Conservation (phyloP, 345 rosid species). For the Citrus glauca region DNA sequence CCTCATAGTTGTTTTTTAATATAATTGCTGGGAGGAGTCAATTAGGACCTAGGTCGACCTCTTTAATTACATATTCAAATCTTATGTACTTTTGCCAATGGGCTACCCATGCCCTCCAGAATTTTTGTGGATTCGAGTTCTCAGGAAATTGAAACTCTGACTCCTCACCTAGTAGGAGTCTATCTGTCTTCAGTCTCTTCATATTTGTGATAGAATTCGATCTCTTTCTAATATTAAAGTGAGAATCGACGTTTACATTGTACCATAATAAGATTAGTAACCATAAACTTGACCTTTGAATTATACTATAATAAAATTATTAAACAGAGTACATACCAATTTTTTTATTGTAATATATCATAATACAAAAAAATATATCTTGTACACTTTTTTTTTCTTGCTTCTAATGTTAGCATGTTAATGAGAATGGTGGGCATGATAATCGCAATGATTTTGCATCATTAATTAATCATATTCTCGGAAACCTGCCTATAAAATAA, state of each 20-base stretch:
- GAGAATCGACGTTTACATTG: accelerated
- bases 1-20: not conserved
- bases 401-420: not conserved
- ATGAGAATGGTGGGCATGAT: no score
- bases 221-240: no score
- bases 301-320: no score
- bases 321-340: no score
- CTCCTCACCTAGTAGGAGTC: no score
- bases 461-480: not conserved
- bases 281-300: accelerated
- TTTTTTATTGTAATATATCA: no score
- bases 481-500: not conserved
- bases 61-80: not conserved
- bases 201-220: accelerated
- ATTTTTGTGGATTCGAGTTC: no score
- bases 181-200: no score
- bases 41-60: not conserved
- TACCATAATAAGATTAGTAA: no score
- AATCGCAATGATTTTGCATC: not conserved
- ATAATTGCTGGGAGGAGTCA: not conserved
- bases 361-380: no score
- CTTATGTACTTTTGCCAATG: no score
- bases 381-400: not conserved
- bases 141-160: accelerated
- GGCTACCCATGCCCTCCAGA: no score